A percentile compares a stretch with the other conserved stretches of the same genome.
These are phyloP conservation scores for Hyphochytrium catenoides DNA, from an alignment of 352 stramenopile species.

Conservation along the genomic window DNA sequence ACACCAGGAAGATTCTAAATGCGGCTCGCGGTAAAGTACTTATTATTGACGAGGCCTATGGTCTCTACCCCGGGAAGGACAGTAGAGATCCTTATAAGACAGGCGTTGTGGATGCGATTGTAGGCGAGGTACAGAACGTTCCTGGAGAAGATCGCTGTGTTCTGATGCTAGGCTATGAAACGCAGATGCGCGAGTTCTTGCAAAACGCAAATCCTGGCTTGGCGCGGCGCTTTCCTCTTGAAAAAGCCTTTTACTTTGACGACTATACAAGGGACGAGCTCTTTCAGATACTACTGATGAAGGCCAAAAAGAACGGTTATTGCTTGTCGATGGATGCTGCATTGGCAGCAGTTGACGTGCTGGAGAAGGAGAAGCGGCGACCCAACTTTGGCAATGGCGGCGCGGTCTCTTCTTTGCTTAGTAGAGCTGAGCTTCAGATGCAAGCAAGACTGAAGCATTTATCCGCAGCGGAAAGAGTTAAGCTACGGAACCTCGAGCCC, in stretches of 20 bases:
- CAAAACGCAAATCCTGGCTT: constrained; percentile 62
- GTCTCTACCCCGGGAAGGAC: constrained; percentile 24
- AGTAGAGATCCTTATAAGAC: constrained; percentile 12
- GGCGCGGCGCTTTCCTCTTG: constrained; percentile 44
- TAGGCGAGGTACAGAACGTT: constrained; percentile 68
- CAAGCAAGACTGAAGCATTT: constrained; percentile 14
- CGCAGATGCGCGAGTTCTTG: constrained; percentile 72
- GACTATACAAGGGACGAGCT: constrained; percentile 68
- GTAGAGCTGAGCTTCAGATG: constrained; percentile 27
- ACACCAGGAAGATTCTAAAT: constrained; percentile 54
- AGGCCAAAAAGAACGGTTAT: constrained; percentile 22
- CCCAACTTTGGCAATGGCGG: constrained; percentile 73
- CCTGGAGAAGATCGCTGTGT: constrained; percentile 71
- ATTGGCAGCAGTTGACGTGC: constrained; percentile 22
- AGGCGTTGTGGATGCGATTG: constrained; percentile 48
- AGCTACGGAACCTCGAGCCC: constrained; percentile 14
- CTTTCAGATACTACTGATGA: constrained; percentile 30
- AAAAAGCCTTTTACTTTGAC: constrained; percentile 73
- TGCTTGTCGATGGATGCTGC: constrained; percentile 22
- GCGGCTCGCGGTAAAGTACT: constrained; percentile 60
- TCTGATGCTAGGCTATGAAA: constrained; percentile 66
- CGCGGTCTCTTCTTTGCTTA: constrained; percentile 50
- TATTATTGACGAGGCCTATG: constrained; percentile 79
- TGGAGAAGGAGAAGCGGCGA: constrained; percentile 32
- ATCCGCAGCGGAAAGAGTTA: constrained; percentile 24